These are phyloP conservation scores for Calonectria multiphialidica DNA, from an alignment of 2,329 filamentous ascomycete species.

Conservation along the genomic window DNA sequence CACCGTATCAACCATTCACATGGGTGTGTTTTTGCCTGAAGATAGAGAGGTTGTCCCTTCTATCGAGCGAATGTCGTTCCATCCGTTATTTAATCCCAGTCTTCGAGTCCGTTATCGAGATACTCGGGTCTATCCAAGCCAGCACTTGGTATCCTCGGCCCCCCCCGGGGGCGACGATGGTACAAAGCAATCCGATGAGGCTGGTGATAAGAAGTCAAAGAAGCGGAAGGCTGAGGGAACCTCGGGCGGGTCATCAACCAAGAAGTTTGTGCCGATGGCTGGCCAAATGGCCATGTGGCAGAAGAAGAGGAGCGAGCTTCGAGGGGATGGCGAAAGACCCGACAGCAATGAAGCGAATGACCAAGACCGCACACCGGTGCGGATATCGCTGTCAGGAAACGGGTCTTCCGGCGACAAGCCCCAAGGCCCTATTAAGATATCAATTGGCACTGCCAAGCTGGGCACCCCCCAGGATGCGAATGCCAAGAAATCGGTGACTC, in stretches of 20 bases:
- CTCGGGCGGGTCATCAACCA: conserved; percentile 44
- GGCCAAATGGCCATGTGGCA: conserved; percentile 60
- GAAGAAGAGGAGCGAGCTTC: conserved; percentile 57
- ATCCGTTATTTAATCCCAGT: conserved; percentile 75
- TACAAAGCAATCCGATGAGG: conserved; percentile 42
- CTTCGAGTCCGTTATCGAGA: conserved; percentile 83
- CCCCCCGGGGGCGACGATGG: conserved; percentile 53
- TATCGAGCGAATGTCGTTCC: conserved; percentile 75
- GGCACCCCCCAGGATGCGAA: conserved; percentile 23
- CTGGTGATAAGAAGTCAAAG: conserved; percentile 58
- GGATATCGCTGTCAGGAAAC: conserved; percentile 34
- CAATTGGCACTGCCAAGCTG: conserved; percentile 43
- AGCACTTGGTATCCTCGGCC: conserved; percentile 69
- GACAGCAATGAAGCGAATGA: conserved; percentile 22
- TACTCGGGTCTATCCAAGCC: conserved; percentile 77
- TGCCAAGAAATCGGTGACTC: conserved; percentile 23
- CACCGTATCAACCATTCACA: conserved; percentile 80
- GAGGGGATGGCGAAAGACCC: conserved; percentile 33
- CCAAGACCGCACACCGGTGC: conserved; percentile 37
- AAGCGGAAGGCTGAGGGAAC: conserved; percentile 65
- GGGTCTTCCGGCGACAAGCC: conserved; percentile 29
- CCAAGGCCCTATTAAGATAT: conserved; percentile 47
- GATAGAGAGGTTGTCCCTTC: conserved; percentile 67
- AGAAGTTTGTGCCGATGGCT: conserved; percentile 56
- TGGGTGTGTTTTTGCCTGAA: conserved; percentile 86